These are phyloP conservation scores for Ichthyophonus hoferi DNA, from an alignment of 208 protist genomes.

Conservation along the genomic window DNA sequence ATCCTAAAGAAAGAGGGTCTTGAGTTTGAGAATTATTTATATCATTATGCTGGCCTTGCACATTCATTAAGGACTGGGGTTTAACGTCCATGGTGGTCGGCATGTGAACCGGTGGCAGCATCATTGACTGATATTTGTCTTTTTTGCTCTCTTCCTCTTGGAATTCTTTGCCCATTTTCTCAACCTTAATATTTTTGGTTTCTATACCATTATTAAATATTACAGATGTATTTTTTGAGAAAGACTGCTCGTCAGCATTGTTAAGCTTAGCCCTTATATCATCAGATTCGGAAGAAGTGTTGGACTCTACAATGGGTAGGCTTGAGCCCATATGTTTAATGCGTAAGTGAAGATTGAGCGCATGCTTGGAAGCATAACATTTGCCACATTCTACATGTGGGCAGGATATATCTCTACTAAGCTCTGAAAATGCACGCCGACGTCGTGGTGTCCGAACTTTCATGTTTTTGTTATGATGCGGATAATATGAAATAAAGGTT, in stretches of 20 bases:
- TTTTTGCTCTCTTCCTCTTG: not conserved
- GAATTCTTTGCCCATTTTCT: not conserved
- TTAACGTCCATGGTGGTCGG: not conserved
- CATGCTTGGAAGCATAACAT: conserved; percentile 5
- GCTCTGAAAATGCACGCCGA: not conserved
- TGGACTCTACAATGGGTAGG: not conserved
- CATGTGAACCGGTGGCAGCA: no score
- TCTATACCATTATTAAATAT: no score
- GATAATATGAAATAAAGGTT: not conserved
- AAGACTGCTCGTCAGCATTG: not conserved
- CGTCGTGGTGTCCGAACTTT: not conserved
- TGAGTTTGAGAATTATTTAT: not conserved
- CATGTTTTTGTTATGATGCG: not conserved
- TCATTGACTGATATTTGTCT: no score
- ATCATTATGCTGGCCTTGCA: not conserved
- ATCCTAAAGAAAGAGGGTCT: no score
- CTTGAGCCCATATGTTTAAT: not conserved
- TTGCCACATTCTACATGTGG: not conserved
- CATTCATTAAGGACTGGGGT: not conserved
- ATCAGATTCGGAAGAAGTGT: not conserved
- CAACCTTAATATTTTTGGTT: no score
- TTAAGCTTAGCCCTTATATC: not conserved
- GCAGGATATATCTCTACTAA: not conserved
- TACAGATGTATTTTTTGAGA: no score
- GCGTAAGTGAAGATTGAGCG: conserved; percentile 2